Conservation (phyloP, 257 asterid genomes). For the Plectranthus barbatus region DNA sequence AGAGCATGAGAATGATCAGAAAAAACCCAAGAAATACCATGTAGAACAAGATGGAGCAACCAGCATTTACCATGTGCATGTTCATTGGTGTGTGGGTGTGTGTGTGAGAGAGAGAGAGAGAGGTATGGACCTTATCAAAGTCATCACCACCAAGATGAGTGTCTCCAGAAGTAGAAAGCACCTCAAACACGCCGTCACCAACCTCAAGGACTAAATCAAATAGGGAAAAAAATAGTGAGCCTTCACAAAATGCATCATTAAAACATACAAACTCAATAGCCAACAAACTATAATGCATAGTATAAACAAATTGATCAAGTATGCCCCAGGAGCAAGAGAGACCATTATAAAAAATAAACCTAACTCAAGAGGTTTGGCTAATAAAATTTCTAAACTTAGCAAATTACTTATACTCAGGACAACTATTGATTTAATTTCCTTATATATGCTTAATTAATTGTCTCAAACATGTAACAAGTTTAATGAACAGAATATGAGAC, state of each 20-base stretch:
- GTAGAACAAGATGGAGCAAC: neutral
- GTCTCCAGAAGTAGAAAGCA: slow-evolving; percentile 91
- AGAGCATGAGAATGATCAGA: neutral
- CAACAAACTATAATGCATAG: neutral
- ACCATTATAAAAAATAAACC: neutral
- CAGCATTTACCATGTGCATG: neutral
- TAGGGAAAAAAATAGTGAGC: neutral
- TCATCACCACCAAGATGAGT: slow-evolving; percentile 99
- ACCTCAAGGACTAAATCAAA: slow-evolving; percentile 74
- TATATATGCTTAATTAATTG: neutral
- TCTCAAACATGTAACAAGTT: neutral
- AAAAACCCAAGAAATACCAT: neutral
- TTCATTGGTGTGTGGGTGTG: neutral
- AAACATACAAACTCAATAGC: neutral
- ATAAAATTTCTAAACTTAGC: neutral
- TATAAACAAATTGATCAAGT: neutral
- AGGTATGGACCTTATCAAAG: slow-evolving; percentile 64
- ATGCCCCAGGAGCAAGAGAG: neutral
- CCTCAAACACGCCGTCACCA: slow-evolving; percentile 96
- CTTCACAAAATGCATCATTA: neutral
- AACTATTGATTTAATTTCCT: neutral
- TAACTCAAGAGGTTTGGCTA: neutral
- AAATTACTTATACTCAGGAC: neutral
- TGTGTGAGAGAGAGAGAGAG: neutral
- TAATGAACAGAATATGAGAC: neutral